Base-by-base conservation (phyloP, 805 yeast species). In the Nakazawaea ishiwadae region DNA sequence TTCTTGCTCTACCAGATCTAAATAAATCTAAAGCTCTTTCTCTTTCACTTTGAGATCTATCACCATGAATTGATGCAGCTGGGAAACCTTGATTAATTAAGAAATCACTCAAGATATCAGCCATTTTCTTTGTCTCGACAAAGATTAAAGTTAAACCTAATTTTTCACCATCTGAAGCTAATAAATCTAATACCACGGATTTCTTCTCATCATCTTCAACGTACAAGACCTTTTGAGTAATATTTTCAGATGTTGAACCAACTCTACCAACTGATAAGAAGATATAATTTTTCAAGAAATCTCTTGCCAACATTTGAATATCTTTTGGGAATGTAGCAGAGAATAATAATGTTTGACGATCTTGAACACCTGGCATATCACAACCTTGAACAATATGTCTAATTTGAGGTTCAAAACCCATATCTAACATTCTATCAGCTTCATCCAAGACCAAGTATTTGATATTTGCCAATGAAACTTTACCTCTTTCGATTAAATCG, bases 341-440 rank as follows among this genome's bases (percentile, higher is more conserved):
- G 71, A 93, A 93, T 96, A 93, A 87, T 58, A 93, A 79, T 30
- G 99, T 93, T 73, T 93, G 99, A 73, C 99, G 84, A 56, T 84
- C 76, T 47, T 77, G 71, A 44, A 86, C 95, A 51, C 73, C 81
- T 48, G 99, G 97, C 99, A 93, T 93, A 65, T 89, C 98, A 74
- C 95, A 90, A 52, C 85, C 95, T 68, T 91, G 95, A 48, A 93
- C 99, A 60, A 93, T 91, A 65, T 89, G 85, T 79, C 99, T 87
- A 63, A 93, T 93, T 77, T 93, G 99, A 51, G 97, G 97, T 75
- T 93, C 99, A 73, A 93, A 93, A 78, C 99, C 99, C 98, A 93
- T 93, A 80, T 93, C 99, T 71, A 93, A 81, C 99, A 93, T 93
- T 75, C 99, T 87, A 71, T 93, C 99, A 60, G 99, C 99, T 77